Evolutionary conservation across 495 filamentous ascomycete genomes (phyloP).

Genomic region (Mycothermus thermophilus): DNA sequence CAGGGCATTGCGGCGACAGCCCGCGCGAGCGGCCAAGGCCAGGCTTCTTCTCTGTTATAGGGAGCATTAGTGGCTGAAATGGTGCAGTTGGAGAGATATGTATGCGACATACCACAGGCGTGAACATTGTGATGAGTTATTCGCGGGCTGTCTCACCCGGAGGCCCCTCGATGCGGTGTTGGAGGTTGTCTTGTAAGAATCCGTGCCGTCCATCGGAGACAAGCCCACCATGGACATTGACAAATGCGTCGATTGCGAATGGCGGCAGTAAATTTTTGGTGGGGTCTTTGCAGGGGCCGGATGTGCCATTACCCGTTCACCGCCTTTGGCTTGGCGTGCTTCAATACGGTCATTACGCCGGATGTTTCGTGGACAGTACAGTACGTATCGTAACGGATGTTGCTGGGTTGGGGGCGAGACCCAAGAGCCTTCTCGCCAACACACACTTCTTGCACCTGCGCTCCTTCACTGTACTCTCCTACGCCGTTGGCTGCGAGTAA

Average conservation of each 20-base stretch:
- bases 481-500: too few species aligned
- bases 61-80: neutral
- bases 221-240: constrained; percentile 1
- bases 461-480: too few species aligned
- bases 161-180: neutral
- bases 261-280: constrained; percentile 6
- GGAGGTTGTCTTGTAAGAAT: too few species aligned
- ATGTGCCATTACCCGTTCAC: neutral
- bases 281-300: neutral
- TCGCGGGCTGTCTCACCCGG: neutral
- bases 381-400: too few species aligned
- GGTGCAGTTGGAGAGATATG: neutral
- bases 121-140: constrained; percentile 11
- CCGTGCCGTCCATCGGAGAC: neutral
- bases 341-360: too few species aligned
- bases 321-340: neutral
- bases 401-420: too few species aligned
- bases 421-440: too few species aligned
- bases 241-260: constrained; percentile 4
- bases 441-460: too few species aligned
- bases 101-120: constrained; percentile 11
- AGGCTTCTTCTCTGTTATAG: constrained; percentile 17
- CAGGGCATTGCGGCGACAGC: constrained; percentile 10
- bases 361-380: too few species aligned
- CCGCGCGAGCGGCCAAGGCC: constrained; percentile 15